Percentiles rank a stretch among this genome's conserved stretches.
Evolutionary conservation across 306 rosid genomes (phyloP).

Genomic region (Gastrolobium villosum): DNA sequence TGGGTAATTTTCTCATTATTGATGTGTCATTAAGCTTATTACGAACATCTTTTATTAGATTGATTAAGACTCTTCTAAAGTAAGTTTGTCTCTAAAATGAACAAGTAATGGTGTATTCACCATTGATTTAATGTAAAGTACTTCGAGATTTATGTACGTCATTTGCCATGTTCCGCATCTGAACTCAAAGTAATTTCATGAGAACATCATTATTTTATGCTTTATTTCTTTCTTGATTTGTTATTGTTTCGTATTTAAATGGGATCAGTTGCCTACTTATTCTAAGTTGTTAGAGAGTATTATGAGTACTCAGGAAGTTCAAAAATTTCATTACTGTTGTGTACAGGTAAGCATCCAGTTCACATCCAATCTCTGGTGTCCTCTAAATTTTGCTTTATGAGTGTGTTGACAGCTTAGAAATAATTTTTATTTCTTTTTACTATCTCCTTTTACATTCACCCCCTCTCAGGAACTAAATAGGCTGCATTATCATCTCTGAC

Average conservation of each 20-base stretch:
- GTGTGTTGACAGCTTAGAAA: too few species aligned
- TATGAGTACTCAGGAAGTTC: neutral
- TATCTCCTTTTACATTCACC: too few species aligned
- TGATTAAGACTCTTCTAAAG: too few species aligned
- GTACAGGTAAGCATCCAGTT: neutral
- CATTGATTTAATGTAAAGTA: too few species aligned
- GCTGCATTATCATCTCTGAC: too few species aligned
- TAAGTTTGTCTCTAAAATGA: too few species aligned
- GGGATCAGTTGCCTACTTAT: neutral
- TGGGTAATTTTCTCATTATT: constrained; percentile 74
- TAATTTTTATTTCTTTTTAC: too few species aligned
- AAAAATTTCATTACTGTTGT: neutral
- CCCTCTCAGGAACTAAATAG: too few species aligned
- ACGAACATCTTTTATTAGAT: neutral
- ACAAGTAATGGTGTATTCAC: too few species aligned
- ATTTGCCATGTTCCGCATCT: neutral
- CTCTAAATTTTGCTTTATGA: too few species aligned
- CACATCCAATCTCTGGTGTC: too few species aligned
- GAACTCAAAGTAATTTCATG: too few species aligned
- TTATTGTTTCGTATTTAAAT: neutral
- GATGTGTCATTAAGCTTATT: constrained; percentile 60
- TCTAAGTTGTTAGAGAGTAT: neutral
- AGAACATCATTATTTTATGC: neutral
- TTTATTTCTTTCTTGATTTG: constrained; percentile 5
- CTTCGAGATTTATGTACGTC: neutral